Evolutionary conservation across 2,329 filamentous ascomycete species (phyloP).

Genomic region (Xylariales sp.): DNA sequence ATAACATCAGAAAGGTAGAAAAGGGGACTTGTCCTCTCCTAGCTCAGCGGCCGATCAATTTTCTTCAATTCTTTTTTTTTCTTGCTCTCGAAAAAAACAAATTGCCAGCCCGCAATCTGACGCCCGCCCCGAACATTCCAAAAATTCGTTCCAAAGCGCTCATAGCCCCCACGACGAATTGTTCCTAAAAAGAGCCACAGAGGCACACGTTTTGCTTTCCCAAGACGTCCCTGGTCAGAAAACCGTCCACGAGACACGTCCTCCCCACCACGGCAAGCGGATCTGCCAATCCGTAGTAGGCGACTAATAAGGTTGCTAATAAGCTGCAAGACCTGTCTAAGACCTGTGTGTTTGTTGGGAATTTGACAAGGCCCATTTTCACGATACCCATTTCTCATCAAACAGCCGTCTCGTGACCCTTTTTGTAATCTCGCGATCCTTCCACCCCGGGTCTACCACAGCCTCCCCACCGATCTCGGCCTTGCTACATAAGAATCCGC

Average conservation of each 20-base stretch:
- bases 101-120: slow-evolving; percentile 27
- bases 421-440: slow-evolving; percentile 39
- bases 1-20: slow-evolving; percentile 23
- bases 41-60: background rate
- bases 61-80: slow-evolving; percentile 1
- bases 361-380: slow-evolving; percentile 30
- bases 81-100: slow-evolving; percentile 1
- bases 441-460: slow-evolving; percentile 31
- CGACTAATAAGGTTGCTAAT: slow-evolving; percentile 37
- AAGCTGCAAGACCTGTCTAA: slow-evolving; percentile 24
- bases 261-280: slow-evolving; percentile 41
- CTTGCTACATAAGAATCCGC: slow-evolving; percentile 31
- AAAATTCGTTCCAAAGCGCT: slow-evolving; percentile 16
- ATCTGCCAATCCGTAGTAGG: slow-evolving; percentile 35
- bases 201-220: slow-evolving; percentile 36
- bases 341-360: slow-evolving; percentile 31
- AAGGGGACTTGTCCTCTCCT: slow-evolving; percentile 16
- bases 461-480: slow-evolving; percentile 38
- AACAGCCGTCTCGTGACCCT: slow-evolving; percentile 37
- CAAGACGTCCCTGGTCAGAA: slow-evolving; percentile 37
- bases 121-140: slow-evolving; percentile 21
- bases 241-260: slow-evolving; percentile 36
- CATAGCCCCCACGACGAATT: slow-evolving; percentile 24
- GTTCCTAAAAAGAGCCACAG: slow-evolving; percentile 14
- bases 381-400: slow-evolving; percentile 41